Evolutionary conservation across 352 stramenopile genomes (phyloP).

Genomic region (Phytopythium helicoides): DNA sequence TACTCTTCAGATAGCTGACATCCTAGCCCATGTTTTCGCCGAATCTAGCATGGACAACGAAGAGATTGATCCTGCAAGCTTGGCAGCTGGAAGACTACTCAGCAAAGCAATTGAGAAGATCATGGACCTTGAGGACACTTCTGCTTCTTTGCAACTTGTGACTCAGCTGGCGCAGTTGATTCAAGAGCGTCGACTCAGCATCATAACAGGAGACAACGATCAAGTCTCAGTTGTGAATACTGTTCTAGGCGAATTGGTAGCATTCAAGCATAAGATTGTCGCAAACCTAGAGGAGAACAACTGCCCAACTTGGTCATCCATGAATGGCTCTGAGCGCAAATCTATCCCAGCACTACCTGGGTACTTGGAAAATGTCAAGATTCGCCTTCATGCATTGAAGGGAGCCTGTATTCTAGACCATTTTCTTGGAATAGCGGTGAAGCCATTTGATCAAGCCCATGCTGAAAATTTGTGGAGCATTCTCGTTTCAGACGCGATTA

Average conservation of each 20-base stretch:
- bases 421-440: neutral
- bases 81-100: conserved; percentile 21
- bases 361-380: conserved; percentile 33
- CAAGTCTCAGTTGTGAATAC: conserved; percentile 11
- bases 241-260: conserved; percentile 21
- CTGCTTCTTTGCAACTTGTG: conserved; percentile 32
- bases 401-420: conserved; percentile 46
- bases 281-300: conserved; percentile 4
- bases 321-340: conserved; percentile 10
- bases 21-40: neutral
- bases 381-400: conserved; percentile 57
- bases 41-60: conserved; percentile 1
- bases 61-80: neutral
- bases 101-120: conserved; percentile 25
- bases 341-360: conserved; percentile 14
- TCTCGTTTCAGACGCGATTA: conserved; percentile 28
- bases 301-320: conserved; percentile 1
- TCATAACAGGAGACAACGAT: neutral
- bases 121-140: conserved; percentile 8
- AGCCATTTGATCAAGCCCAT: conserved; percentile 14
- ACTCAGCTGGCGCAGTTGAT: conserved; percentile 29
- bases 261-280: conserved; percentile 21
- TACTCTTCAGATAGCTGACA: too few species aligned
- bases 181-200: conserved; percentile 13
- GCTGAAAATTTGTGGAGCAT: conserved; percentile 44